phyloP scores from a whole-genome alignment of 352 stramenopile genomes.

The Phytopythium ostracodes region DNA sequence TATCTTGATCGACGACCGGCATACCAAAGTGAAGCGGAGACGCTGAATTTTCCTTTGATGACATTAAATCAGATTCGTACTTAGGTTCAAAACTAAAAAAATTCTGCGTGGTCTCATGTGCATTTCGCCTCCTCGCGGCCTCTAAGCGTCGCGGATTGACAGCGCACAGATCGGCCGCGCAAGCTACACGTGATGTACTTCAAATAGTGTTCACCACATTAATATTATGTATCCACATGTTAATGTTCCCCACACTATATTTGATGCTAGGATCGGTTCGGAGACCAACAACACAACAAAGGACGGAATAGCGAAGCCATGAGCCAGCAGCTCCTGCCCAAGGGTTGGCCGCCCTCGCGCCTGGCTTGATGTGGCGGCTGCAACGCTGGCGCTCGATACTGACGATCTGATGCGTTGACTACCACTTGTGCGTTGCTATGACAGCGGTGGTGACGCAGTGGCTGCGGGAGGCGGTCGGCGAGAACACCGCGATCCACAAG shows the following conservation, averaged over 20 bases:
- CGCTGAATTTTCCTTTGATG: too few relatives aligned
- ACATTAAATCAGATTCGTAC: too few relatives aligned
- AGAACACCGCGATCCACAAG: slow-evolving; percentile 51
- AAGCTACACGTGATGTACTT: too few relatives aligned
- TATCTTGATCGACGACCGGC: too few relatives aligned
- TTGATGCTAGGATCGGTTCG: too few relatives aligned
- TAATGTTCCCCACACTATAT: too few relatives aligned
- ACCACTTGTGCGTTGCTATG: neutral
- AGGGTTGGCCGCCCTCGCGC: neutral
- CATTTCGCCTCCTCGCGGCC: neutral
- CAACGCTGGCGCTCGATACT: neutral
- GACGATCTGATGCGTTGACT: neutral
- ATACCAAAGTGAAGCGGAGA: too few relatives aligned
- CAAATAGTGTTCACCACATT: neutral
- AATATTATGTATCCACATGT: too few relatives aligned
- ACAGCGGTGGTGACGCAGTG: slow-evolving; percentile 35
- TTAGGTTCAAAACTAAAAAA: too few relatives aligned
- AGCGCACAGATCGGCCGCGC: neutral
- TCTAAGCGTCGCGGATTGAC: neutral
- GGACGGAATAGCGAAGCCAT: neutral
- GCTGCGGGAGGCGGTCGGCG: slow-evolving; percentile 48
- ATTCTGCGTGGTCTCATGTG: too few relatives aligned
- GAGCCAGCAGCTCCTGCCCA: neutral
- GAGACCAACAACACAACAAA: too few relatives aligned
- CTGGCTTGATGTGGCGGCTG: neutral